Evolutionary conservation across 345 rosid species (phyloP).

Genomic region (Xanthoceras sorbifolium): DNA sequence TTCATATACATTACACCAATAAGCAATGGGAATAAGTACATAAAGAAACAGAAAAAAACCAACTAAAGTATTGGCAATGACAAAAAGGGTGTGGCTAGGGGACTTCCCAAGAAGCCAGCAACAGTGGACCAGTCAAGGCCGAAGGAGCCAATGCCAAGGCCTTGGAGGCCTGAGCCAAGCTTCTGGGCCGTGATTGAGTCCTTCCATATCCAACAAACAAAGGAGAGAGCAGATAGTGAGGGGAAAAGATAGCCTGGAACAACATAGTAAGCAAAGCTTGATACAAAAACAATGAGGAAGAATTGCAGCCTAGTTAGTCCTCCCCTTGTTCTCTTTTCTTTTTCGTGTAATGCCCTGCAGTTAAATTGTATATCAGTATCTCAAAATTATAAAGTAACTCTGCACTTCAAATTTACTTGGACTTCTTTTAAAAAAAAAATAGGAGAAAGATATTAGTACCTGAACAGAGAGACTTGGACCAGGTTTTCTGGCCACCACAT

Average conservation of each 20-base stretch:
- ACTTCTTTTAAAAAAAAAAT: background rate
- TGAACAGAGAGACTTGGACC: slow-evolving; percentile 56
- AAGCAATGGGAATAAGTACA: slow-evolving; percentile 28
- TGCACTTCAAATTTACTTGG: background rate
- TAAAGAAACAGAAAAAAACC: background rate
- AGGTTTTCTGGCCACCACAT: slow-evolving; percentile 60
- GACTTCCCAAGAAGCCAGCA: slow-evolving; percentile 5
- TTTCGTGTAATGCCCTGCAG: slow-evolving; percentile 49
- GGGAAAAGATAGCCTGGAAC: slow-evolving; percentile 51
- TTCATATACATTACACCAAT: slow-evolving; percentile 40
- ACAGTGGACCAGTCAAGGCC: slow-evolving; percentile 8
- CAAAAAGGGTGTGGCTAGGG: slow-evolving; percentile 33
- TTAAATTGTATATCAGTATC: background rate
- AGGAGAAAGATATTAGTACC: slow-evolving; percentile 23
- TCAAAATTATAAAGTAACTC: background rate
- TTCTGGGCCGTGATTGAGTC: background rate
- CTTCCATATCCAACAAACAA: slow-evolving; percentile 31
- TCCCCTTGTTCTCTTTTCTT: slow-evolving; percentile 39
- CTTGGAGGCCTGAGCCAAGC: slow-evolving; percentile 1
- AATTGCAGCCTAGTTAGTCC: slow-evolving; percentile 51
- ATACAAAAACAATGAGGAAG: slow-evolving; percentile 41
- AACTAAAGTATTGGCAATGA: background rate
- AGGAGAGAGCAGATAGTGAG: slow-evolving; percentile 48
- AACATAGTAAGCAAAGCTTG: slow-evolving; percentile 52
- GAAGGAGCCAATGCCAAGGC: slow-evolving; percentile 1